Base-by-base conservation (phyloP, 345 rosid genomes). In the Nephelium lappaceum region DNA sequence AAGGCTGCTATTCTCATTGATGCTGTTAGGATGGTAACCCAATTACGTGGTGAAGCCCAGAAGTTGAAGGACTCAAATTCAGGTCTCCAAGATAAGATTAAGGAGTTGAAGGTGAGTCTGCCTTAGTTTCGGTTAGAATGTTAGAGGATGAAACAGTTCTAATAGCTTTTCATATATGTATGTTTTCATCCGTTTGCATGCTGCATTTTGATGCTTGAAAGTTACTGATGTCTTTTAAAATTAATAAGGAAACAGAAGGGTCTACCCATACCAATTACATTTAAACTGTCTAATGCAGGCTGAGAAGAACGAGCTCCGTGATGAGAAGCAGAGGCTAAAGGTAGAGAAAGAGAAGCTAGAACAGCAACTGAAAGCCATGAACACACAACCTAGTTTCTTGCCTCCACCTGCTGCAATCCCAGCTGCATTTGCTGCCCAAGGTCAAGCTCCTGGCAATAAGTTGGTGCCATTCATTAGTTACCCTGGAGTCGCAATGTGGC, bases 401-500 rank as follows among this genome's bases (percentile, higher is more conserved):
- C 86, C 89, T 60, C 82, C 83, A 21, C 89, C 89, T 4, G 81
- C 89, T 23, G 85, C 92, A 75, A 82, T 94, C 81, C 90, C 92
- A 60, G 80, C 97, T 58, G 89, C 98, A 65, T 86, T 91, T 79
- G 87, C 92, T 71, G 88, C 93, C 11, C 97, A 88, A 82, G 95
- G 91, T 73, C 95, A 93, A 86, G 91, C 94, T 75, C 90, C 88
- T 6, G 97, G 97, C 76, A 94, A 86, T 92, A 96, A 96, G 87
- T 75, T 94, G 89, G 92, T 91, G 71, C 98, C 99, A 41, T 78
- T 93, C 89, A 89, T 91, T 65, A 79, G 99, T 77, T 95, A 93
- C 81, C 99, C 99, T 3, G 96, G 98, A 79, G 95, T 91, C 67
- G 97, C 99, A 14, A 95, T 95, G 99, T 94, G 99, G 95, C 98